phyloP scores from a whole-genome alignment of 148 eudicot species.

The Rhododendron ferrugineum region DNA sequence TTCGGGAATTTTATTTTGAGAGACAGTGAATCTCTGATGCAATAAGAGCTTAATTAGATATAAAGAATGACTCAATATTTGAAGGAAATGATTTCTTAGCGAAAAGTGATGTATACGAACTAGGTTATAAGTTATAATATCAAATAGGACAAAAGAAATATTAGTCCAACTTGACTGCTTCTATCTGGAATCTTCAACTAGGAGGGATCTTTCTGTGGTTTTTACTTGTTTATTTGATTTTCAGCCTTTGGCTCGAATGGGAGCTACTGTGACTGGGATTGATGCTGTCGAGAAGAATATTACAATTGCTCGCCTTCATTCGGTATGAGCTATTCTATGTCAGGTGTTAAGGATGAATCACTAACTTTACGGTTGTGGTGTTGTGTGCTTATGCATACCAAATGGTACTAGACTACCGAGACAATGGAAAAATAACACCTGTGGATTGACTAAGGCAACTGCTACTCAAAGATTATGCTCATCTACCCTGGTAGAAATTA shows the following conservation, averaged over 20 bases:
- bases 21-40: background rate
- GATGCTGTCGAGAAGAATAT: conserved; percentile 93
- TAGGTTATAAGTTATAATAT: background rate
- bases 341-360: background rate
- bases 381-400: background rate
- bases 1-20: background rate
- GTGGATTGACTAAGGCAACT: background rate
- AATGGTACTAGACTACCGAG: background rate
- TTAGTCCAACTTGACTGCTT: background rate
- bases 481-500: background rate
- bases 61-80: background rate
- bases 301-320: conserved; percentile 84
- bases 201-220: background rate
- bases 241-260: conserved; percentile 97
- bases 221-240: conserved; percentile 6
- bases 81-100: background rate
- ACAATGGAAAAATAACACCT: background rate
- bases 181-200: background rate
- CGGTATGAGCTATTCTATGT: conserved; percentile 43
- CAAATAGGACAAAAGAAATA: background rate
- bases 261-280: conserved; percentile 82
- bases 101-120: background rate
- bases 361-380: background rate
- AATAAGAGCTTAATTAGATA: background rate
- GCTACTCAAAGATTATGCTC: background rate